Evolutionary conservation across 2,329 filamentous ascomycete species (phyloP), one percentile per base, ranked within the genome.

Genomic region (Zymoseptoria passerinii): DNA sequence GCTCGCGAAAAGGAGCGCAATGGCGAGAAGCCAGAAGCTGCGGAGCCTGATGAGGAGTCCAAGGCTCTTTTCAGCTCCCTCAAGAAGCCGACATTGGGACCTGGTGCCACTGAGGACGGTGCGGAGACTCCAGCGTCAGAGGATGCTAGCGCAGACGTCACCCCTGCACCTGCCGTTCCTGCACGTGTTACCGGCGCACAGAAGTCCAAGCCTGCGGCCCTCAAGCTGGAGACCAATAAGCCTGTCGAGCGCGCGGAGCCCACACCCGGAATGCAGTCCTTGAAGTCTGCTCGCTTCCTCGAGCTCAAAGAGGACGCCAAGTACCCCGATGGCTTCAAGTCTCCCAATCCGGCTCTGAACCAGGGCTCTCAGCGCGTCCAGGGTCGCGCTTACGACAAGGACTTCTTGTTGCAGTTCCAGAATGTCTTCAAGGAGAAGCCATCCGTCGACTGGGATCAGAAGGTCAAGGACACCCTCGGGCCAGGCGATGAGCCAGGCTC

Each of bases 371-470:
- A 61, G 28, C 92, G 92, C 77, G 85, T 84, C 61, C 88, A 85
- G 73, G 87, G 85, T 49, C 95, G 95, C 79, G 92, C 95, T 74
- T 99, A 99, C 75, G 91, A 97, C 76, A 89, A 92, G 69, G 87
- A 88, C 68, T 99, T 99, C 80, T 79, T 99, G 76, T 81, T 99
- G 28, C 94, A 99, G 72, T 99, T 99, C 81, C 90, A 96, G 77
- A 84, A 84, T 67, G 90, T 96, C 19, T 99, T 96, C 77, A 95
- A 90, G 63, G 94, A 99, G 79, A 95, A 96, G 77, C 94, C 94
- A 13, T 95, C 91, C 0, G 75, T 92, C 50, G 92, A 97, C 71
- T 99, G 96, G 84, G 89, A 95, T 71, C 81, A 87, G 65, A 92
- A 94, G 70, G 86, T 99, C 61, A 81, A 92, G 82, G 86, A 88